These are phyloP conservation scores for Thuidium tamariscinum DNA, from an alignment of 225 moss, liverwort and hornwort species.

Conservation along the genomic window DNA sequence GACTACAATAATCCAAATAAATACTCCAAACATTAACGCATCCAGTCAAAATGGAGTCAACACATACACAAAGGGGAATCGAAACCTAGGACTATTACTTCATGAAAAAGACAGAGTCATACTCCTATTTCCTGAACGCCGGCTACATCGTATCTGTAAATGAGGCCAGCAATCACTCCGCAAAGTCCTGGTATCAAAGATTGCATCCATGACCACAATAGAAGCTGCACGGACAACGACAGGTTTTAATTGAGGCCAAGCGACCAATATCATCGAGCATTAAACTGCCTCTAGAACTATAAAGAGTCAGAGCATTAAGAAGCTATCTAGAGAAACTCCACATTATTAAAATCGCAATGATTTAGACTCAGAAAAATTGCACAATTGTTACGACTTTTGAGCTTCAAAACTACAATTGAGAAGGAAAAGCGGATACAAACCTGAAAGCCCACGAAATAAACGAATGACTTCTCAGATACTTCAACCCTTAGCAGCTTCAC, in stretches of 20 bases:
- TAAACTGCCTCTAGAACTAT: neutral
- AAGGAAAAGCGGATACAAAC: conserved; percentile 7
- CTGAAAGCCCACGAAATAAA: conserved; percentile 79
- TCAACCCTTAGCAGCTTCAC: conserved; percentile 53
- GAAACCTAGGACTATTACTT: neutral
- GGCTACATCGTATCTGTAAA: conserved; percentile 65
- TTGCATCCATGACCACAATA: conserved; percentile 71
- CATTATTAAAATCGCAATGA: neutral
- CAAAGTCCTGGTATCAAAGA: conserved; percentile 81
- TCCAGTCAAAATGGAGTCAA: neutral
- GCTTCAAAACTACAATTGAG: neutral
- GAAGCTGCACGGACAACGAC: conserved; percentile 39
- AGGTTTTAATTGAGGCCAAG: neutral
- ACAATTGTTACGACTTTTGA: neutral
- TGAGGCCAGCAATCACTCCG: conserved; percentile 65
- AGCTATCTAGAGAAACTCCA: neutral
- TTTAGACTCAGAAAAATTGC: neutral
- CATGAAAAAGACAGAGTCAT: neutral
- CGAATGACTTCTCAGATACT: conserved; percentile 86
- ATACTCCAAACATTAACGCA: neutral
- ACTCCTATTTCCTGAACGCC: conserved; percentile 63
- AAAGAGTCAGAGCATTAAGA: neutral
- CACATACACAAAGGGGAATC: neutral
- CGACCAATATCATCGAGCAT: neutral
- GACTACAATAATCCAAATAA: neutral